A percentile compares a stretch with the other conserved stretches of the same genome.
Evolutionary conservation across 345 rosid species (phyloP).

Genomic region (Mangifera indica): DNA sequence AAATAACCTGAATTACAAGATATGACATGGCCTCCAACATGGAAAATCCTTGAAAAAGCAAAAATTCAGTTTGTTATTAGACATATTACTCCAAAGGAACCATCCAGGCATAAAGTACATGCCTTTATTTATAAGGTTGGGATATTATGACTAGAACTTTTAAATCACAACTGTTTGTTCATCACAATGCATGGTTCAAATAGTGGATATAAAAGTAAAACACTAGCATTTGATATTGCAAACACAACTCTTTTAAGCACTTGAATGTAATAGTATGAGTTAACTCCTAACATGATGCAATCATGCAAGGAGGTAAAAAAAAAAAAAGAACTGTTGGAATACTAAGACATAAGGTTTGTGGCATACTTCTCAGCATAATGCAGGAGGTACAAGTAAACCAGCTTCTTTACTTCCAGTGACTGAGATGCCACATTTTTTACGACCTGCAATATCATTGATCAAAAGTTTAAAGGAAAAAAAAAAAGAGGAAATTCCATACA

Average conservation of each 20-base stretch:
- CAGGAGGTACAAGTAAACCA: conserved; percentile 87
- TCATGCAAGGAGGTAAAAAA: not conserved
- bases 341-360: not conserved
- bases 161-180: not conserved
- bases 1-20: not conserved
- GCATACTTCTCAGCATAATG: conserved; percentile 94
- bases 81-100: not conserved
- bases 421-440: conserved; percentile 95
- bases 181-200: not conserved
- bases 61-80: not conserved
- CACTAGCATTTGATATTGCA: not conserved
- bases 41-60: not conserved
- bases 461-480: not conserved
- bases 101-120: not conserved
- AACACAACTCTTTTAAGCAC: too few species aligned
- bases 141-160: not conserved
- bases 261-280: not conserved
- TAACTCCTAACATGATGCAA: not conserved
- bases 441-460: conserved; percentile 54
- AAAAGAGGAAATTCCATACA: not conserved
- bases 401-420: conserved; percentile 93
- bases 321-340: not conserved
- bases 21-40: conserved; percentile 2
- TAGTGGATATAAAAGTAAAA: not conserved
- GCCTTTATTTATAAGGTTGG: not conserved